Evolutionary conservation across 495 filamentous ascomycete genomes (phyloP).

Genomic region (Thozetella sp.): DNA sequence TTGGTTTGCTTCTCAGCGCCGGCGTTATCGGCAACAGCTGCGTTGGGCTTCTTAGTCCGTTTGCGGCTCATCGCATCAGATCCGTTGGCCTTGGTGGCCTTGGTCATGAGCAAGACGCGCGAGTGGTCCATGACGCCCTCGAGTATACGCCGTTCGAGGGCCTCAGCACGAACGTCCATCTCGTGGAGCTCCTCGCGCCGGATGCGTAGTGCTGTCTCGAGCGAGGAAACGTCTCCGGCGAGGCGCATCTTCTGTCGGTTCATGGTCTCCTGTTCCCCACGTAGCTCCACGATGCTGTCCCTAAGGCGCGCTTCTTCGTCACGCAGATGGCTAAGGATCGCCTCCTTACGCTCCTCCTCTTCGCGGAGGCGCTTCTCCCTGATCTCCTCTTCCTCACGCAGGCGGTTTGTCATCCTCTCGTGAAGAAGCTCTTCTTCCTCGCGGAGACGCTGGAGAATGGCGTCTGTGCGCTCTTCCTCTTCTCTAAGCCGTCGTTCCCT

Average conservation of each 20-base stretch:
- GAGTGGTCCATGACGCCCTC: conserved; percentile 97
- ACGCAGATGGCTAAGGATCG: conserved; percentile 54
- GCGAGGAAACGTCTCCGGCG: conserved; percentile 78
- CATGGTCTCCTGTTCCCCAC: conserved; percentile 72
- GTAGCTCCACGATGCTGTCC: conserved; percentile 44
- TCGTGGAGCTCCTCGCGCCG: conserved; percentile 86
- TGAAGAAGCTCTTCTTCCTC: conserved; percentile 28
- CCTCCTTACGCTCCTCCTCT: conserved; percentile 72
- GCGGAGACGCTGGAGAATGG: conserved; percentile 12
- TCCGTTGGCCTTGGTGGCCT: conserved; percentile 42
- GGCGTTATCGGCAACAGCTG: conserved; percentile 13
- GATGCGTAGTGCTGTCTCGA: conserved; percentile 86
- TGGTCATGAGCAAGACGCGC: conserved; percentile 75
- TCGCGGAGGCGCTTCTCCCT: conserved; percentile 69
- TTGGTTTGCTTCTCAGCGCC: conserved; percentile 25
- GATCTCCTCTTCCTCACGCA: conserved; percentile 69
- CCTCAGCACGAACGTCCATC: conserved; percentile 86
- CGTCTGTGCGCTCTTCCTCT: conserved; percentile 22
- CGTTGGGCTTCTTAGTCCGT: conserved; percentile 46
- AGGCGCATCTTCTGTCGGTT: conserved; percentile 72
- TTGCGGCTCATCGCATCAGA: conserved; percentile 68
- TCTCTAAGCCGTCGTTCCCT: conserved; percentile 20
- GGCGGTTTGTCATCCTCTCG: conserved; percentile 66
- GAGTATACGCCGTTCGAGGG: conserved; percentile 86
- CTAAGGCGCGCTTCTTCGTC: conserved; percentile 43